Evolutionary conservation across 1,284 basidiomycete species (phyloP), one percentile per base, ranked within the genome.

Genomic region (Cystobasidiaceae sp.): DNA sequence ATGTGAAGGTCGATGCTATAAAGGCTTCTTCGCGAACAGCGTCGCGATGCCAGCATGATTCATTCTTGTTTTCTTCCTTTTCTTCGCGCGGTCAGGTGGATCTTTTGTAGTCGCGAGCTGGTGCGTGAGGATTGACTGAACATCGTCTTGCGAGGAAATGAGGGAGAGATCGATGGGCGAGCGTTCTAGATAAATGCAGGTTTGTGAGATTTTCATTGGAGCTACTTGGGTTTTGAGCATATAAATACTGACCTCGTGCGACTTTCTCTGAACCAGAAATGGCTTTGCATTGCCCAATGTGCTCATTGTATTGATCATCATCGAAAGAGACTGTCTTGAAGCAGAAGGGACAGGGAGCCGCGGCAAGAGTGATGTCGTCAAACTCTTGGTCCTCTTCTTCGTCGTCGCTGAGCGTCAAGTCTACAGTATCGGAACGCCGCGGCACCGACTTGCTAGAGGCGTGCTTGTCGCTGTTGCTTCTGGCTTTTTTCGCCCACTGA

Each of bases 331-430:
- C 11, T 7, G 61, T 64, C 44, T 46, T 44, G 27, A 45, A 44
- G 32, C 61, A 64, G 5, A 21, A 27, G 8, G 61, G 52, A 19
- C 61, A 64, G 2, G 61, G 61, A 41, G 61, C 61, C 34, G 61
- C 61, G 11, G 51, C 51, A 17, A 64, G 25, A 19, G 51, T 45
- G 15, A 64, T 56, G 8, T 64, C 61, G 11, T 56, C 52, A 44
- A 55, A 64, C 1, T 25, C 56, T 23, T 61, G 51, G 28, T 46
- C 61, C 21, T 55, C 61, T 28, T 55, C 50, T 32, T 54, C 51
- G 21, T 54, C 39, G 17, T 62, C 60, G 21, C 49, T 44, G 41
- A 64, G 51, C 4, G 61, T 64, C 23, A 64, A 44, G 19, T 64
- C 61, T 32, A 64, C 56, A 32, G 54, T 11, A 44, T 30, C 21